Evolutionary conservation across 1,284 basidiomycete species (phyloP).

Genomic region (Spongispora temasekensis): DNA sequence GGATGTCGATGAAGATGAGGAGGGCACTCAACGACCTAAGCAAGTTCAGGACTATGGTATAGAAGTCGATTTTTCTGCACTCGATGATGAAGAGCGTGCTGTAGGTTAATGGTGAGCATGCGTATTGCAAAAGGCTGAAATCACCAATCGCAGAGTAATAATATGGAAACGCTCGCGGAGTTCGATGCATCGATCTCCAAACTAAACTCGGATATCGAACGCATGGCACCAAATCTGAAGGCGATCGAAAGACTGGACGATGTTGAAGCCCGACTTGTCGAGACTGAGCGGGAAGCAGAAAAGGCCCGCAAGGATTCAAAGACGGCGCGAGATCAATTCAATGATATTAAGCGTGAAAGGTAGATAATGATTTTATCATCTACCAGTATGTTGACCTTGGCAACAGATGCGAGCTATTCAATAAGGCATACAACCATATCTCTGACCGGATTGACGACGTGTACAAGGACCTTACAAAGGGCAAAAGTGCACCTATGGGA

Average conservation of each 20-base stretch:
- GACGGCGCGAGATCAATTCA: slow-evolving; percentile 87
- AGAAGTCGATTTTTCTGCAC: slow-evolving; percentile 80
- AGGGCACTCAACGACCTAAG: slow-evolving; percentile 72
- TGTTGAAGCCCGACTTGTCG: slow-evolving; percentile 77
- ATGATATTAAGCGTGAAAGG: slow-evolving; percentile 84
- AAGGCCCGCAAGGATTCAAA: slow-evolving; percentile 85
- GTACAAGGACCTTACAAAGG: slow-evolving; percentile 98
- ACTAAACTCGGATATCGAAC: slow-evolving; percentile 83
- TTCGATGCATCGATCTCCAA: slow-evolving; percentile 79
- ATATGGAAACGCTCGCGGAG: slow-evolving; percentile 67
- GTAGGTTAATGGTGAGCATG: slow-evolving; percentile 40
- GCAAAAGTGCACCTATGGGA: slow-evolving; percentile 89
- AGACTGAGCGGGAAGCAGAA: slow-evolving; percentile 77
- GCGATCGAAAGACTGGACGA: slow-evolving; percentile 94
- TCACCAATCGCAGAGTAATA: slow-evolving; percentile 53
- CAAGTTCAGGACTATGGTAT: slow-evolving; percentile 85
- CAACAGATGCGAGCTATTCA: slow-evolving; percentile 80
- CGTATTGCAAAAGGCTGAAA: not conserved
- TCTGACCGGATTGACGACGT: slow-evolving; percentile 92
- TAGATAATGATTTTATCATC: slow-evolving; percentile 51
- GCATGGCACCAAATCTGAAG: slow-evolving; percentile 96
- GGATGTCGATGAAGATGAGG: slow-evolving; percentile 87
- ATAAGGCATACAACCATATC: slow-evolving; percentile 96
- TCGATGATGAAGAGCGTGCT: slow-evolving; percentile 85
- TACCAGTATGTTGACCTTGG: not conserved